A percentile compares a stretch with the other conserved stretches of the same genome.
Evolutionary conservation across 805 yeast genomes (phyloP).

Genomic region (Metschnikowia koreensis): DNA sequence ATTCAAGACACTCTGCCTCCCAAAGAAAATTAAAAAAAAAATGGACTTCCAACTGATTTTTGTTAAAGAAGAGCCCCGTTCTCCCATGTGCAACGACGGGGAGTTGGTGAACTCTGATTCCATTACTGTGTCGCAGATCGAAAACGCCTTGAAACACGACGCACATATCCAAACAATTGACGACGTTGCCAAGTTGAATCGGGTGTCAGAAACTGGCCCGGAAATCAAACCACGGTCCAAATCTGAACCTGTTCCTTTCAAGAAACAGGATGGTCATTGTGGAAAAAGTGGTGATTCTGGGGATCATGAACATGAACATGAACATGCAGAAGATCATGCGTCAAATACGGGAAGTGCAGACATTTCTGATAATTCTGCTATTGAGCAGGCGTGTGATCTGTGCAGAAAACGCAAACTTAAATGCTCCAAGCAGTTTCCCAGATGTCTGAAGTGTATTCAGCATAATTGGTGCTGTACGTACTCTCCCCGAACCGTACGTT

Average conservation of each 20-base stretch:
- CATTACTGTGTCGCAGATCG: conserved; percentile 2
- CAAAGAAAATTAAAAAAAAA: no score
- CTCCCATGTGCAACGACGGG: conserved; percentile 1
- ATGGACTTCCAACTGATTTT: conserved; percentile 2
- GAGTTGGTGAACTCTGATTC: neutral
- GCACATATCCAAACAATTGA: neutral
- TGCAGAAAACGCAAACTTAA: conserved; percentile 77
- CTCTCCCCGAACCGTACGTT: conserved; percentile 73
- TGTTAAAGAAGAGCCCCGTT: conserved; percentile 8
- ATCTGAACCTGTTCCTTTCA: neutral
- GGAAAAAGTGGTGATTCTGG: neutral
- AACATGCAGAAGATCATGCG: neutral
- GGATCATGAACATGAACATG: neutral
- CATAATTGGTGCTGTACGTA: conserved; percentile 75
- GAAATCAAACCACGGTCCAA: neutral
- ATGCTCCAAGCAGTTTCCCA: conserved; percentile 77
- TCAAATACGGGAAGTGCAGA: neutral
- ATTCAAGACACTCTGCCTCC: no score
- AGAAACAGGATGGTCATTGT: neutral
- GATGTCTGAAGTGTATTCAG: conserved; percentile 69
- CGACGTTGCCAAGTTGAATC: neutral
- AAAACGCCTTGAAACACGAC: neutral
- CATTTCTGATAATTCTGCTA: conserved; percentile 13
- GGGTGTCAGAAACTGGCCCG: neutral
- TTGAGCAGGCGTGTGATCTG: conserved; percentile 74